Evolutionary conservation across 1,139 yeast species (phyloP), one percentile per base, ranked within the genome.

Genomic region (Geotrichum aggregatum): DNA sequence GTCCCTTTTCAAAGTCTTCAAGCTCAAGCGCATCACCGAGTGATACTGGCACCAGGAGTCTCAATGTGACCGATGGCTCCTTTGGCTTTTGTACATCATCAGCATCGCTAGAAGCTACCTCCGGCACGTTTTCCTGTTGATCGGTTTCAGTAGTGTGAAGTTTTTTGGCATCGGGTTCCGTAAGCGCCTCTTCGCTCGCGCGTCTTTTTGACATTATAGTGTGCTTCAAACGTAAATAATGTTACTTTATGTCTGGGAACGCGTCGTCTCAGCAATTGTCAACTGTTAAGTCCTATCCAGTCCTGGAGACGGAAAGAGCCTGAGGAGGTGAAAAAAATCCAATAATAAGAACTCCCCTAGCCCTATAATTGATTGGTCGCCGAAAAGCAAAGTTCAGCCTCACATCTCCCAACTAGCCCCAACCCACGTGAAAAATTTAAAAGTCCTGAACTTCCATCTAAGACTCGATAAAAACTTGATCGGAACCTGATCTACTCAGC

Each of bases 1-100:
- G 30, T 14, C 49, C 52, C 10, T 40, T 33, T n/a, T 47, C 52
- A 5, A 42, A 33, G 13, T 31, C 45, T 8, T n/a, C n/a, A n/a
- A n/a, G n/a, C 30, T 52, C 54, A 3, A 52, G 42, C 13, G 54
- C 52, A 35, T 48, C 52, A 14, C 47, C 54, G 10, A 52, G 13
- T 10, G 46, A 24, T 8, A 47, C n/a, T 5, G 52, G 26, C 7
- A 52, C 34, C 13, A 51, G 42, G 11, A 38, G 24, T 47, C 53
- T 22, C 28, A 50, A 22, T 11, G 45, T 22, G 18, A 34, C 42
- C 28, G 16, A 19, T 18, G 33, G n/a, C 10, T 18, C 19, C 4
- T 7, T 16, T 6, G 26, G 40, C 4, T 19, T 36, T 6, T 18
- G 5, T 5, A n/a, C 28, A 2, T 39, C 39, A 3, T 45, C 42